Evolutionary conservation across 345 rosid species (phyloP), one percentile per base, ranked within the genome.

Genomic region (Nephelium lappaceum): DNA sequence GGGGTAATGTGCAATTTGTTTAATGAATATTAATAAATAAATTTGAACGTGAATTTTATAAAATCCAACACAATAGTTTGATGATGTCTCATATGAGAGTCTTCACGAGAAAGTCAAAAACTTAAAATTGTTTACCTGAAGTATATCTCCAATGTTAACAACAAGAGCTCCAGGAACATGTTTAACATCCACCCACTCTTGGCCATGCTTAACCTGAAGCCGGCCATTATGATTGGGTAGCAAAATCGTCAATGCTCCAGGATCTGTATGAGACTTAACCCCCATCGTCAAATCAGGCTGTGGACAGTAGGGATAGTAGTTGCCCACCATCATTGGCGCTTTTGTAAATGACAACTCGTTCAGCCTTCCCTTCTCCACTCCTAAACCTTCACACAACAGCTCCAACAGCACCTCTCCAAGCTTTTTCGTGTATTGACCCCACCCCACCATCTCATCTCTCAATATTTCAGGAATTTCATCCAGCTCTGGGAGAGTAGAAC

Each of bases 241-340:
- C 77, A 89, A 45, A 72, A 91, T 60, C 0, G 89, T 83, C 57
- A 87, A 21, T 39, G 87, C 88, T 24, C 87, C 89, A 1, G 91
- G 89, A 76, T 91, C 90, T 0, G 87, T 83, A 49, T 89, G 92
- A 27, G 88, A 78, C 8, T 83, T 27, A 27, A 27, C 2, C 31
- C 31, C 31, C 31, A 27, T 27, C 31, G 31, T 27, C n/a, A n/a
- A n/a, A n/a, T n/a, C n/a, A 36, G 94, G 90, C 81, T 89, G 91
- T 0, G 92, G 94, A 47, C 92, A 91, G 42, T 43, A 31, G 0
- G 91, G 91, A 53, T 89, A 91, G 80, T 78, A 89, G 42, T 89
- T 89, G 1, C 82, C 91, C 49, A 82, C 86, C 90, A 91, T 83
- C 15, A 75, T 1, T 79, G 87, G 81, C 1, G 66, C 74, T 5